phyloP scores from a whole-genome alignment of 2,329 filamentous ascomycete species.

The Capronia coronata region DNA sequence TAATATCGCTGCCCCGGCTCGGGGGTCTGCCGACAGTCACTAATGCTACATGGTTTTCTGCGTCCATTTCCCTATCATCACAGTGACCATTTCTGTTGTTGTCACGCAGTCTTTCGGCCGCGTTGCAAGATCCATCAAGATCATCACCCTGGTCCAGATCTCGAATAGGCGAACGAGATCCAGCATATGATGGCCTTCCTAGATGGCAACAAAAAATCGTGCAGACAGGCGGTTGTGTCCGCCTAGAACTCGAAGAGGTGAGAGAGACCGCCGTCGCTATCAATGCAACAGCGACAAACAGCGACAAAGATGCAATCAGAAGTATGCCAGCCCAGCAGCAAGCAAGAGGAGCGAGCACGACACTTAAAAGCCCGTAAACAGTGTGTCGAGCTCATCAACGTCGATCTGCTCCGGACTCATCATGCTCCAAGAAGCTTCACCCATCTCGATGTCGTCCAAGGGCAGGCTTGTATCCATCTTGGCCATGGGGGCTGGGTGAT shows the following conservation, averaged over 20 bases:
- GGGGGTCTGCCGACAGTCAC: neutral
- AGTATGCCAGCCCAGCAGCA: neutral
- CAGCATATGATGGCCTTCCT: too few relatives aligned
- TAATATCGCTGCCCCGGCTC: neutral
- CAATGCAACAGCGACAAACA: too few relatives aligned
- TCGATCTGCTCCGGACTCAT: conserved; percentile 81
- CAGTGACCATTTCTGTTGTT: neutral
- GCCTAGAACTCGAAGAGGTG: too few relatives aligned
- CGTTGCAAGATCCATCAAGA: too few relatives aligned
- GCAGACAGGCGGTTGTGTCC: too few relatives aligned
- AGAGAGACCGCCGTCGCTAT: too few relatives aligned
- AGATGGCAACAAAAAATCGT: too few relatives aligned
- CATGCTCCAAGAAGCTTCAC: conserved; percentile 53
- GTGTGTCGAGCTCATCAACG: conserved; percentile 83
- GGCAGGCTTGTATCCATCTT: conserved; percentile 41
- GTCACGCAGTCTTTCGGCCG: neutral
- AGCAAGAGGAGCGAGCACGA: neutral
- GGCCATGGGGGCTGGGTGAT: conserved; percentile 11
- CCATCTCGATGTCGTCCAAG: conserved; percentile 39
- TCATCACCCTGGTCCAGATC: too few relatives aligned
- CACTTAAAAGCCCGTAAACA: conserved; percentile 56
- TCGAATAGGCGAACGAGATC: too few relatives aligned
- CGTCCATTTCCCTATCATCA: neutral
- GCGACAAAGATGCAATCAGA: too few relatives aligned
- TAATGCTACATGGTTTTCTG: neutral